A percentile compares a stretch with the other conserved stretches of the same genome.
phyloP scores from a whole-genome alignment of 768 basidiomycete genomes.

The Podaxis rugospora region DNA sequence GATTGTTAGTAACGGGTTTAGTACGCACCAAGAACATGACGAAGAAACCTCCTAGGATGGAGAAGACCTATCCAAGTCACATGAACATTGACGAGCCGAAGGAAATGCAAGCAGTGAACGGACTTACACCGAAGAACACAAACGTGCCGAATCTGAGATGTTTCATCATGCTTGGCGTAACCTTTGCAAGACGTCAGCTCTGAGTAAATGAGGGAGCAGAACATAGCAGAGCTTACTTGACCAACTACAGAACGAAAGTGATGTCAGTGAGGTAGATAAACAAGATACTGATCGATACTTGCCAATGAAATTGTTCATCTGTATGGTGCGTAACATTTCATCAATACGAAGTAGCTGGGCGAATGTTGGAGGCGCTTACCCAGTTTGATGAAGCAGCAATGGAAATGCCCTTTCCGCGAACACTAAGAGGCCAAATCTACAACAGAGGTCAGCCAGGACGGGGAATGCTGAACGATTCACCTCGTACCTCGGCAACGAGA shows the following conservation, averaged over 20 bases:
- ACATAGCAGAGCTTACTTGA: constrained; percentile 27
- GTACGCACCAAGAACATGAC: constrained; percentile 55
- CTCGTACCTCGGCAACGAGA: constrained; percentile 55
- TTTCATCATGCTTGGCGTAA: constrained; percentile 70
- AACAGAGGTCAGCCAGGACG: neutral
- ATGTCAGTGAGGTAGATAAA: neutral
- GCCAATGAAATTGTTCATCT: constrained; percentile 81
- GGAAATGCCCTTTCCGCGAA: constrained; percentile 72
- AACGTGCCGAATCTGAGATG: constrained; percentile 68
- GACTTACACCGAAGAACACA: neutral
- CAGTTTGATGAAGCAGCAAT: constrained; percentile 76
- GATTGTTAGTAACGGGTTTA: neutral
- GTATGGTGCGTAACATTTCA: neutral
- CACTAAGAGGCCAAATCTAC: constrained; percentile 63
- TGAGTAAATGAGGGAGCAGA: neutral
- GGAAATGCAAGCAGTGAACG: constrained; percentile 35
- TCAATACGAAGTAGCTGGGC: neutral
- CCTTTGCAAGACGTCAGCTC: constrained; percentile 17
- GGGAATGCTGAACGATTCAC: neutral
- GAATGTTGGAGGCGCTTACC: constrained; percentile 31
- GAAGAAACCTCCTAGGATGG: constrained; percentile 63
- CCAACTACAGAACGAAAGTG: constrained; percentile 33
- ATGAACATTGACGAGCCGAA: constrained; percentile 40
- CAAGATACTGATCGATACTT: constrained; percentile 13
- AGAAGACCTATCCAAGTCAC: constrained; percentile 42